Evolutionary conservation across 1,139 yeast genomes (phyloP).

Genomic region (Hanseniaspora gamundiae): DNA sequence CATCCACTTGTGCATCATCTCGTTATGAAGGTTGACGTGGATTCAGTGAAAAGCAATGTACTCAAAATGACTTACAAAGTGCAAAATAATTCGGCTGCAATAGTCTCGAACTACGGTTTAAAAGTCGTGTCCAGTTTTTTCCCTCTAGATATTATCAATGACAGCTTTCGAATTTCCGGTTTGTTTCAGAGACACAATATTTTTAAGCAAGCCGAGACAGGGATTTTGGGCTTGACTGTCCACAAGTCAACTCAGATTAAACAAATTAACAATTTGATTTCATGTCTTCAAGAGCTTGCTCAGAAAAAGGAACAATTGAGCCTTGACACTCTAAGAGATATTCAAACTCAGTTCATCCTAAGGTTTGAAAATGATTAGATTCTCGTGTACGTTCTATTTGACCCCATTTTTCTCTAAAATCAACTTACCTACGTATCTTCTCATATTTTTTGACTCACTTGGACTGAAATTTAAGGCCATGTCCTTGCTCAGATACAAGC

Average conservation of each 20-base stretch:
- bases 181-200: constrained; percentile 9
- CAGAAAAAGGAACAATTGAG: constrained; percentile 5
- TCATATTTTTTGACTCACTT: constrained; percentile 53
- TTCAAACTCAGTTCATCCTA: constrained; percentile 17
- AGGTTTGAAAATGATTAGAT: background rate
- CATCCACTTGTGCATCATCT: constrained; percentile 24
- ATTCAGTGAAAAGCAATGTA: constrained; percentile 5
- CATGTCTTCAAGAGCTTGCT: constrained; percentile 12
- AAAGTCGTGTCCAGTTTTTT: constrained; percentile 21
- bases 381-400: background rate
- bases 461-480: constrained; percentile 45
- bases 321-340: constrained; percentile 10
- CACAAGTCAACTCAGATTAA: constrained; percentile 12
- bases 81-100: constrained; percentile 14
- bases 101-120: constrained; percentile 24
- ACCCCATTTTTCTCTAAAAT: constrained; percentile 10
- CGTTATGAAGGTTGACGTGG: constrained; percentile 21
- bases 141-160: constrained; percentile 15
- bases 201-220: background rate
- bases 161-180: constrained; percentile 21
- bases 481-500: constrained; percentile 44
- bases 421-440: constrained; percentile 50
- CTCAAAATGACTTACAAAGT: constrained; percentile 25
- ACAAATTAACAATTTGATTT: constrained; percentile 15
- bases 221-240: background rate